Evolutionary conservation across 805 yeast genomes (phyloP).

Genomic region (Candida loeiensis): DNA sequence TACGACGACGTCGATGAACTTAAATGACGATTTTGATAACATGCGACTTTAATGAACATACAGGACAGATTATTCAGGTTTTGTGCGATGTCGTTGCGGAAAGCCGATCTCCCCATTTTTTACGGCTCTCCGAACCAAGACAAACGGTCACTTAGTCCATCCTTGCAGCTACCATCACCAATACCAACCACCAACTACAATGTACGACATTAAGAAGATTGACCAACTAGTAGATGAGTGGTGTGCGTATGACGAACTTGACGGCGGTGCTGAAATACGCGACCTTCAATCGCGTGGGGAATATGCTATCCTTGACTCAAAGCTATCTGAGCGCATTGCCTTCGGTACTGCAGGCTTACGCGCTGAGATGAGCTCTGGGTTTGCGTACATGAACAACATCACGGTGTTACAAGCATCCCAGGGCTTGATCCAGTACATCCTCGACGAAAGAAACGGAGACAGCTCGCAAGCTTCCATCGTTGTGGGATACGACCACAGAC

Average conservation of each 20-base stretch:
- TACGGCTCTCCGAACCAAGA: background rate
- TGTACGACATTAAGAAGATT: constrained; percentile 10
- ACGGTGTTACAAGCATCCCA: constrained; percentile 90
- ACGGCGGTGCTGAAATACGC: constrained; percentile 55
- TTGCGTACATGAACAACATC: constrained; percentile 81
- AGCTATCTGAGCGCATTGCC: constrained; percentile 58
- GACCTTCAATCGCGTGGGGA: constrained; percentile 37
- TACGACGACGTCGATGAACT: no score
- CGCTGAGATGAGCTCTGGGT: constrained; percentile 87
- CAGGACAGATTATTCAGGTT: background rate
- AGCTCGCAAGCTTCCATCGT: constrained; percentile 44
- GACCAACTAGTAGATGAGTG: constrained; percentile 32
- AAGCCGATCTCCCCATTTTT: background rate
- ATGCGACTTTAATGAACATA: no score
- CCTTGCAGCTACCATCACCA: background rate
- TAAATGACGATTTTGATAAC: no score
- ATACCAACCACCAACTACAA: background rate
- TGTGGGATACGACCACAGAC: constrained; percentile 90
- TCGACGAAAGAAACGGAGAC: constrained; percentile 17
- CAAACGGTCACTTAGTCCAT: no score
- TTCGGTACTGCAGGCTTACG: constrained; percentile 96
- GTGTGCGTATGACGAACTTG: constrained; percentile 35
- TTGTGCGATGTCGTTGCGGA: background rate
- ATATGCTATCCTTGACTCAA: constrained; percentile 44
- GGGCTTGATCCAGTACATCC: constrained; percentile 59